Conservation (phyloP, 2,329 filamentous ascomycete genomes). For the Pyrenophora graminea region DNA sequence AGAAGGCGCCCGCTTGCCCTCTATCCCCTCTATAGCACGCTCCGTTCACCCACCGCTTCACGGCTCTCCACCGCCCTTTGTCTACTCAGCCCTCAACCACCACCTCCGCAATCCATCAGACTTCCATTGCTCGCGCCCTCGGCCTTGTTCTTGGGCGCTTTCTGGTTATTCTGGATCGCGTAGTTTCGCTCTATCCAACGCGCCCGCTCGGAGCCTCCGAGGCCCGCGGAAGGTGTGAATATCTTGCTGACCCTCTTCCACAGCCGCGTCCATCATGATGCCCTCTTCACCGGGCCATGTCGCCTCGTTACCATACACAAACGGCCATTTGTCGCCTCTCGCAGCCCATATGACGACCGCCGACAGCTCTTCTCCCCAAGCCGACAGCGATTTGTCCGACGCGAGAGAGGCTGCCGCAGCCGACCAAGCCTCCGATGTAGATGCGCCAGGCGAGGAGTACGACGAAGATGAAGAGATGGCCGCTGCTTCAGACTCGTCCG, state of each 20-base stretch:
- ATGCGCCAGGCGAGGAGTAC: conserved; percentile 48
- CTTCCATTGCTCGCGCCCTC: conserved; percentile 38
- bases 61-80: conserved; percentile 27
- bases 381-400: conserved; percentile 79
- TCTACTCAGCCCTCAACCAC: conserved; percentile 41
- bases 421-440: conserved; percentile 45
- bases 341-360: conserved; percentile 53
- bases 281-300: conserved; percentile 65
- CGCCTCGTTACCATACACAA: conserved; percentile 66
- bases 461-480: conserved; percentile 51
- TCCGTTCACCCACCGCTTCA: conserved; percentile 26
- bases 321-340: conserved; percentile 66
- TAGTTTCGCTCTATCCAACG: conserved; percentile 43
- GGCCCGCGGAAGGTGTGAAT: conserved; percentile 39
- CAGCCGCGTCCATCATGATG: conserved; percentile 67
- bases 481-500: conserved; percentile 52
- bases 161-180: conserved; percentile 51
- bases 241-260: conserved; percentile 50
- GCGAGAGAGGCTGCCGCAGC: conserved; percentile 60
- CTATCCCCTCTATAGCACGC: conserved; percentile 17
- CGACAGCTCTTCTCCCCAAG: conserved; percentile 58
- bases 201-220: conserved; percentile 40
- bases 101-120: conserved; percentile 46
- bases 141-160: conserved; percentile 34
- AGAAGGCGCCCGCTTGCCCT: conserved; percentile 18